phyloP scores from a whole-genome alignment of 768 basidiomycete species.

The Leccinum arenicola region DNA sequence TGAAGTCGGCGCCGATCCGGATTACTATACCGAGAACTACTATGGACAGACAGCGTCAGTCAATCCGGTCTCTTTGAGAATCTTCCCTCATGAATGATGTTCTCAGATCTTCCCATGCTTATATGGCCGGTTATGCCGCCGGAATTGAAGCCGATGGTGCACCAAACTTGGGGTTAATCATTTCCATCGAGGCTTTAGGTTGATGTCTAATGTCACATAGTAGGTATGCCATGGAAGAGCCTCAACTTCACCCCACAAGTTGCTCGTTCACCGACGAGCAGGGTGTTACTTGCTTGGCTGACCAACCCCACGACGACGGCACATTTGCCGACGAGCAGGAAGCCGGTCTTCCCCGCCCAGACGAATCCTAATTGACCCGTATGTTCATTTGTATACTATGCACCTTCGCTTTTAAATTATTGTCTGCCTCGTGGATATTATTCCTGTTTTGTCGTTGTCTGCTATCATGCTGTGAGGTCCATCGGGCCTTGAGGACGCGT shows the following conservation, averaged over 20 bases:
- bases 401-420: not conserved
- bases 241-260: not conserved
- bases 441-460: conserved; percentile 1
- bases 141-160: not conserved
- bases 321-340: conserved; percentile 2
- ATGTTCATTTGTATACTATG: conserved; percentile 2
- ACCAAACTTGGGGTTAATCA: conserved; percentile 13
- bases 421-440: not conserved
- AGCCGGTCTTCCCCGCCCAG: not conserved
- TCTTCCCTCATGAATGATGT: conserved; percentile 1
- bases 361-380: conserved; percentile 4
- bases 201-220: conserved; percentile 10
- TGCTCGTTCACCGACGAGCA: not conserved
- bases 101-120: not conserved
- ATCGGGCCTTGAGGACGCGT: not conserved
- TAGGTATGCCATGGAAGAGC: conserved; percentile 13
- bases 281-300: not conserved
- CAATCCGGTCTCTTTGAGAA: not conserved
- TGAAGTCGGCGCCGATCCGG: not conserved
- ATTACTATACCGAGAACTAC: conserved; percentile 8
- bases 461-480: not conserved
- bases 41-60: conserved; percentile 16
- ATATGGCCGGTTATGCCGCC: conserved; percentile 5
- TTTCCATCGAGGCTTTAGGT: conserved; percentile 8
- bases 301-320: not conserved